Evolutionary conservation across 2,329 filamentous ascomycete genomes (phyloP).

Genomic region (Ophiognomonia clavigignenti-juglandacearum): DNA sequence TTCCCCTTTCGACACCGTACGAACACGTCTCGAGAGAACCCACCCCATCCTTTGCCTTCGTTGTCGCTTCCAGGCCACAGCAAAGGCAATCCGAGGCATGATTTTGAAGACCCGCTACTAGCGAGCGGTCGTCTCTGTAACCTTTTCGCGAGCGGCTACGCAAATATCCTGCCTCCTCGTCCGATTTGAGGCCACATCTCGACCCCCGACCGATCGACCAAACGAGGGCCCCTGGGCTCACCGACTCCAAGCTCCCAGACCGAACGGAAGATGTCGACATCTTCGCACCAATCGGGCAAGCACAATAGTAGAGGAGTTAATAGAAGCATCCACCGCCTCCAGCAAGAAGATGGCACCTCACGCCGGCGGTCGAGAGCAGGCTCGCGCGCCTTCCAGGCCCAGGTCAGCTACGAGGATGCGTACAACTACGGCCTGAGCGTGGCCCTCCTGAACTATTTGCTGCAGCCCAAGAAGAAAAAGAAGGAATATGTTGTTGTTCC

Average conservation of each 20-base stretch:
- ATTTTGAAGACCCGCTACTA: slow-evolving; percentile 12
- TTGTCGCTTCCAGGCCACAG: background rate
- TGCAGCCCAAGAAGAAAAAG: slow-evolving; percentile 84
- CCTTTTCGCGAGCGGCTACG: slow-evolving; percentile 1
- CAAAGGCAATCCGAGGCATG: slow-evolving; percentile 9
- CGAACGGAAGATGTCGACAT: slow-evolving; percentile 42
- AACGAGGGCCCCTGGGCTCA: background rate
- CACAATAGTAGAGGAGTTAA: slow-evolving; percentile 37
- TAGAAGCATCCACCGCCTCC: slow-evolving; percentile 39
- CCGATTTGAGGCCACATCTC: background rate
- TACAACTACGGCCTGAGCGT: slow-evolving; percentile 87
- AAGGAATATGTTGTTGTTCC: slow-evolving; percentile 75
- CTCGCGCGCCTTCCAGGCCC: slow-evolving; percentile 41
- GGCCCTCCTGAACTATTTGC: slow-evolving; percentile 86
- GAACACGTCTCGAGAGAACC: background rate
- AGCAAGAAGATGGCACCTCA: slow-evolving; percentile 32
- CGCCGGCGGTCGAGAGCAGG: slow-evolving; percentile 33
- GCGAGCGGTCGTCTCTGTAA: slow-evolving; percentile 16
- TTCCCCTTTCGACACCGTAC: background rate
- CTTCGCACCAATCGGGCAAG: slow-evolving; percentile 42
- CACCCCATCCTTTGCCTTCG: too few species aligned
- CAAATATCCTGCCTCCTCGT: slow-evolving; percentile 5
- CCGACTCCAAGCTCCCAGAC: background rate
- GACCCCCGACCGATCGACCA: background rate
- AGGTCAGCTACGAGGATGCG: slow-evolving; percentile 69